Evolutionary conservation across 495 filamentous ascomycete genomes (phyloP), one percentile per base, ranked within the genome.

Genomic region (Pyrenula massariospora): DNA sequence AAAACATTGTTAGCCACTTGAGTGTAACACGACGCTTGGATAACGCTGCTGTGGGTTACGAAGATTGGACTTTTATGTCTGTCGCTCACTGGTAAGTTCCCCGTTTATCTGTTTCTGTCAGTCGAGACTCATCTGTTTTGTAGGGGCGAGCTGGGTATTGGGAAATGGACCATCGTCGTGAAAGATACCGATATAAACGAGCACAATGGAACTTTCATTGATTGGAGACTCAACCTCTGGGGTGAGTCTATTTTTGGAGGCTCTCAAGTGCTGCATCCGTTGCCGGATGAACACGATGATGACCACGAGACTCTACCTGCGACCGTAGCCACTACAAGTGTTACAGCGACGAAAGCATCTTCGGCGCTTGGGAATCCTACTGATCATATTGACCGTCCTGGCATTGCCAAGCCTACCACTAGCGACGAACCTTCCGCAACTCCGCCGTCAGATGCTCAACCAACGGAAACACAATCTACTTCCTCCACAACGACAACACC

Each of bases 41-140:
- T 66, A 71, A 74, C 0, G 77, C 73, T 48, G 62, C 68, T 1
- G 68, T 67, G 47, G 93, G 93, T n/a, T 98, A 97, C 64, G 74
- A 83, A 42, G 89, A 98, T 72, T 98, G 93, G 93, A 96, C 93
- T 1, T 98, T 98, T 60, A 97, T 97, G 93, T 89, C 83, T 57
- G 94, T 98, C 52, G 90, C 84, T 63, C 94, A 98, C 67, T 98
- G 90, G 89, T 93, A 79, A 70, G 84, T 69, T 42, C n/a, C 19
- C 54, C 53, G 52, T 15, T 2, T 48, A 23, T 57, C 20, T 12
- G 15, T 10, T 22, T 57, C 12, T 12, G 56, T 20, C 22, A 22
- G 53, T 21, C 12, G 23, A 25, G 53, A 48, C 59, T 66, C 12
- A 55, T 66, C 51, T 56, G 48, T 52, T n/a, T 54, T 55, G 22